These are phyloP conservation scores for Apiotrichum domesticum DNA, from an alignment of 1,284 basidiomycete species.

Conservation along the genomic window DNA sequence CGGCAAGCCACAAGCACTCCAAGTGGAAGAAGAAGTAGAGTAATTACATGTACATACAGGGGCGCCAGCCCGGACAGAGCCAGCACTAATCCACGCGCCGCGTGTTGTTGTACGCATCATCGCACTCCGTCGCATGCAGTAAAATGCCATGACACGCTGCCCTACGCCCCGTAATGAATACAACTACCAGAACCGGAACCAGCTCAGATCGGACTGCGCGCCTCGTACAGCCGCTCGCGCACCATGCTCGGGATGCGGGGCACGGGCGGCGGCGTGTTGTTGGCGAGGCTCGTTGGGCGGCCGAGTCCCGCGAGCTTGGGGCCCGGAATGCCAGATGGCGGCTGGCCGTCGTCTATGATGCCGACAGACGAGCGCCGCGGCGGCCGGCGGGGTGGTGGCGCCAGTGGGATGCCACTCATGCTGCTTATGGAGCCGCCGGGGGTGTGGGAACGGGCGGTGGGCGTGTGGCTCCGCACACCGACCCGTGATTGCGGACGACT, in stretches of 20 bases:
- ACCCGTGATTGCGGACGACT: neutral
- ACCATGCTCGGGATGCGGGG: neutral
- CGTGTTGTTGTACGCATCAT: no score
- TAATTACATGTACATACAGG: no score
- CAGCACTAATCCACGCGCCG: no score
- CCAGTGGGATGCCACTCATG: neutral
- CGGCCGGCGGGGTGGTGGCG: neutral
- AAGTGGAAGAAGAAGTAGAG: slow-evolving; percentile 35
- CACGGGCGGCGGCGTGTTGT: slow-evolving; percentile 11
- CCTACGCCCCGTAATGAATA: no score
- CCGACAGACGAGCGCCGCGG: slow-evolving; percentile 9
- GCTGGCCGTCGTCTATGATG: slow-evolving; percentile 15
- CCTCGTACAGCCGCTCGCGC: no score
- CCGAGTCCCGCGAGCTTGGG: neutral
- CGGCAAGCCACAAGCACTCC: slow-evolving; percentile 28
- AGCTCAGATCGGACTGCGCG: no score
- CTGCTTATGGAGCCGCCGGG: neutral
- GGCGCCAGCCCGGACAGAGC: no score
- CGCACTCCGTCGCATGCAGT: no score
- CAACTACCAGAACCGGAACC: no score
- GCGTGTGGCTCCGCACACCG: neutral
- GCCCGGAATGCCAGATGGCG: slow-evolving; percentile 28
- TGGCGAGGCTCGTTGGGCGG: neutral
- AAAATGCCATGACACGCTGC: no score
- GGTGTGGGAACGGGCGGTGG: neutral